A percentile compares a stretch with the other conserved stretches of the same genome.
These are phyloP conservation scores for Mycena epipterygia DNA, from an alignment of 768 basidiomycete genomes.

Conservation along the genomic window DNA sequence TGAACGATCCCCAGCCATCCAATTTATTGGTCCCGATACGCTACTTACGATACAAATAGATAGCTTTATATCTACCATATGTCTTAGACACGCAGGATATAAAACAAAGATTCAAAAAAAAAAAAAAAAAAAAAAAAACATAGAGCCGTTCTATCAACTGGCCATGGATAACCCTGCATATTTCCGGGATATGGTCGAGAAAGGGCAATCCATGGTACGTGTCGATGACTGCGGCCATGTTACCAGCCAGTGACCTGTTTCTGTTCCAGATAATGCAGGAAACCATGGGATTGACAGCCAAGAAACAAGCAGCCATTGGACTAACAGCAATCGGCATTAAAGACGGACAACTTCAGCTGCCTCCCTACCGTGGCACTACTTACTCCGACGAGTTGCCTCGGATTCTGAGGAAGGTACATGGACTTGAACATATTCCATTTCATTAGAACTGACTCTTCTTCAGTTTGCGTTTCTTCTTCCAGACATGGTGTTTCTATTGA, in stretches of 20 bases:
- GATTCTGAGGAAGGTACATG: conserved; percentile 6
- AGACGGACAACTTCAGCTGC: conserved; percentile 16
- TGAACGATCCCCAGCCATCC: too few relatives aligned
- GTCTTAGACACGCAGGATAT: too few relatives aligned
- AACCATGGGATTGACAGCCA: background rate
- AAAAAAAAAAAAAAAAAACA: too few relatives aligned
- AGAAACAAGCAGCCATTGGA: conserved; percentile 28
- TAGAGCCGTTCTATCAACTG: conserved; percentile 31
- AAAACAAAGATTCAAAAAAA: too few relatives aligned
- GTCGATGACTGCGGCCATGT: too few relatives aligned
- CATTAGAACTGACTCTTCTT: conserved; percentile 1
- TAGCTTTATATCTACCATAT: too few relatives aligned
- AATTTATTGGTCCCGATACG: too few relatives aligned
- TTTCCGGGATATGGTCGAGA: conserved; percentile 22
- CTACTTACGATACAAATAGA: too few relatives aligned
- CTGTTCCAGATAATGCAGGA: conserved; percentile 17
- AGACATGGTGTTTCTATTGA: conserved; percentile 33
- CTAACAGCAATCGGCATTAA: conserved; percentile 28
- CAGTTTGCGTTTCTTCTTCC: conserved; percentile 31
- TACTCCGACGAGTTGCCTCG: conserved; percentile 18
- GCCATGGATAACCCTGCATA: conserved; percentile 13
- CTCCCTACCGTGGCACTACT: conserved; percentile 29
- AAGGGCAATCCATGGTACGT: conserved; percentile 17
- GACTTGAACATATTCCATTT: background rate
- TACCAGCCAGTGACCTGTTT: background rate